These are phyloP conservation scores for Pseudogymnoascus sp. DNA, from an alignment of 2,329 filamentous ascomycete genomes.

Conservation along the genomic window DNA sequence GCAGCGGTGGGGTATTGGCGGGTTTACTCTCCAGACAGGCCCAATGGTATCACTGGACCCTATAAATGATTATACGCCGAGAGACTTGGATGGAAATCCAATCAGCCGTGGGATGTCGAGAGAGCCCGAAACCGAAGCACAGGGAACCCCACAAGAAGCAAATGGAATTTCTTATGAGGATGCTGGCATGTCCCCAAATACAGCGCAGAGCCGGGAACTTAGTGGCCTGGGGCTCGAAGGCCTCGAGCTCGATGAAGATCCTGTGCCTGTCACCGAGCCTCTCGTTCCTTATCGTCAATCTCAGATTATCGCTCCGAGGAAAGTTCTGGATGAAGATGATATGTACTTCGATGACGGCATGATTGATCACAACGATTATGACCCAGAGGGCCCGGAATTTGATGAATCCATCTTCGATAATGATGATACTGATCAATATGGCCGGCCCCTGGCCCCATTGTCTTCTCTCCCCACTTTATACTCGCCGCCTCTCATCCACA, in stretches of 20 bases:
- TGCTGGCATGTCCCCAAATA: neutral
- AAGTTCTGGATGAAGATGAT: constrained; percentile 45
- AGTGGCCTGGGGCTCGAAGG: neutral
- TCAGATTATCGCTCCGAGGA: neutral
- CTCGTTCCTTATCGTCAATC: neutral
- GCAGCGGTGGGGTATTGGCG: constrained; percentile 18
- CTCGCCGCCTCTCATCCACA: constrained; percentile 20
- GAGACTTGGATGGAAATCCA: constrained; percentile 46
- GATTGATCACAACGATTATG: constrained; percentile 39
- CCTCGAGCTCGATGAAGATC: neutral
- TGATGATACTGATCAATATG: constrained; percentile 56
- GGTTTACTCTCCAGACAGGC: constrained; percentile 23
- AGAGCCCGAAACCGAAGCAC: constrained; percentile 30
- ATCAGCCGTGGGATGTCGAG: constrained; percentile 52
- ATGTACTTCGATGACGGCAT: constrained; percentile 63
- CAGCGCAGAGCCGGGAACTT: neutral
- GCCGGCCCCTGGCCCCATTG: constrained; percentile 41
- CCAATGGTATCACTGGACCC: constrained; percentile 46
- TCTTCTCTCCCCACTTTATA: constrained; percentile 25
- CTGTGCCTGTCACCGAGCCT: constrained; percentile 22
- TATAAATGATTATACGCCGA: constrained; percentile 49
- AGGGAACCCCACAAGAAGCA: neutral
- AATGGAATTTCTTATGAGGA: neutral
- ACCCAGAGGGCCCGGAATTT: constrained; percentile 48
- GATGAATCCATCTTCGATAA: constrained; percentile 70